A percentile compares a stretch with the other conserved stretches of the same genome.
phyloP scores from a whole-genome alignment of 1,139 yeast genomes.

The Nadsonia commutata region DNA sequence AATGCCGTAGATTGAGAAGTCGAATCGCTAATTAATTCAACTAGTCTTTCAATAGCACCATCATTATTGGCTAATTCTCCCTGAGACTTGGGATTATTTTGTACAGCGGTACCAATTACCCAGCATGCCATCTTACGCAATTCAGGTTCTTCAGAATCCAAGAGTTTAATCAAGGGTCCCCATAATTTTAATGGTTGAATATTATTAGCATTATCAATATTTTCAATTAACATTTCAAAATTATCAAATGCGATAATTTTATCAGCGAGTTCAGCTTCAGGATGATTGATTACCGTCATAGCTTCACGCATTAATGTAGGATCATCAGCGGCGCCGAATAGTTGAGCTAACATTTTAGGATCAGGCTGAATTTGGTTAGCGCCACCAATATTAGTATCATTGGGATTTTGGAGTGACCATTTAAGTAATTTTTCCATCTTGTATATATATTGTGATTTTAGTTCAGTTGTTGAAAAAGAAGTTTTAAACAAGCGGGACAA shows the following conservation, averaged over 20 bases:
- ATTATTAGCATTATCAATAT: constrained; percentile 87
- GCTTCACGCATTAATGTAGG: constrained; percentile 54
- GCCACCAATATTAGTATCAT: constrained; percentile 14
- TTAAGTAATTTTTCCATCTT: constrained; percentile 76
- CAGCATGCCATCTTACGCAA: constrained; percentile 52
- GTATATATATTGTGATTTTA: too few relatives aligned
- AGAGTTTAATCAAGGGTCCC: constrained; percentile 46
- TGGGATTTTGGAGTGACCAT: constrained; percentile 58
- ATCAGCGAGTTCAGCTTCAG: constrained; percentile 44
- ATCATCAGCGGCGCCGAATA: constrained; percentile 44
- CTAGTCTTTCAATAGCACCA: constrained; percentile 14
- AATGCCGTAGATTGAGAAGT: constrained; percentile 24
- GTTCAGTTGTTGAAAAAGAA: too few relatives aligned
- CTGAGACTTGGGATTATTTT: constrained; percentile 46
- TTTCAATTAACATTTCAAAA: constrained; percentile 87
- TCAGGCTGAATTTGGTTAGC: constrained; percentile 27
- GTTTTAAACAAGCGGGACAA: too few relatives aligned
- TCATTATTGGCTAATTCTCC: constrained; percentile 15
- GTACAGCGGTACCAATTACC: constrained; percentile 81
- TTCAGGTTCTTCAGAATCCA: constrained; percentile 31
- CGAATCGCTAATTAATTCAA: constrained; percentile 12
- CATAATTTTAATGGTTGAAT: constrained; percentile 73
- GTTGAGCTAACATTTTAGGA: constrained; percentile 57
- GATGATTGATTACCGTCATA: constrained; percentile 52
- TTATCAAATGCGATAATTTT: constrained; percentile 74